These are phyloP conservation scores for Naganishia sp. DNA, from an alignment of 1,284 basidiomycete species.

Conservation along the genomic window DNA sequence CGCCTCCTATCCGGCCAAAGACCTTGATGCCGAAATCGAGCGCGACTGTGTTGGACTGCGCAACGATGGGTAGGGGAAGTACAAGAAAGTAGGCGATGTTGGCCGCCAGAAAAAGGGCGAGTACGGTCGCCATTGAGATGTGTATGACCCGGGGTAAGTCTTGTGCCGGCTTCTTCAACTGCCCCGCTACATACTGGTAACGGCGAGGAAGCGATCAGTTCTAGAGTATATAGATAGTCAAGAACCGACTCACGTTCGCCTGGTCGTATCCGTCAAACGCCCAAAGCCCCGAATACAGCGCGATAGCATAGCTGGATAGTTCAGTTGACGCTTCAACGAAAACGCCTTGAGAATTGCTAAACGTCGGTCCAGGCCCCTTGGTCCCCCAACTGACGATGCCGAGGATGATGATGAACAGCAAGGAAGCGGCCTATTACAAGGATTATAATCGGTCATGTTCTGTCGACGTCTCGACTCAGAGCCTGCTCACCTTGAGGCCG, in stretches of 20 bases:
- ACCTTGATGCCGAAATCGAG: conserved; percentile 88
- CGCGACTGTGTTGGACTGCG: conserved; percentile 77
- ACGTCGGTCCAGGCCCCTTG: conserved; percentile 47
- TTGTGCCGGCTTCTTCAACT: conserved; percentile 78
- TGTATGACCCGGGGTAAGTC: conserved; percentile 90
- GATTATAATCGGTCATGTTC: neutral
- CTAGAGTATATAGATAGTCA: conserved; percentile 38
- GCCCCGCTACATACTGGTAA: conserved; percentile 79
- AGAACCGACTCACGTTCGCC: conserved; percentile 43
- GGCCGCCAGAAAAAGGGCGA: conserved; percentile 74
- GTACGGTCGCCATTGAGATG: conserved; percentile 68
- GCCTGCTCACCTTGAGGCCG: conserved; percentile 67
- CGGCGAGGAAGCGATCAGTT: neutral
- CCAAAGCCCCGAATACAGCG: conserved; percentile 93
- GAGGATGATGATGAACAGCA: conserved; percentile 55
- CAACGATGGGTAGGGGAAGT: conserved; percentile 68
- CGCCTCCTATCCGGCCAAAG: conserved; percentile 81
- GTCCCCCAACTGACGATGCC: conserved; percentile 50
- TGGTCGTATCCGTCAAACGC: conserved; percentile 85
- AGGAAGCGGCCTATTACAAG: conserved; percentile 43
- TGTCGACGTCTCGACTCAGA: too few relatives aligned
- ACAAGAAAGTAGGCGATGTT: conserved; percentile 93
- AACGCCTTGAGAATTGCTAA: conserved; percentile 51
- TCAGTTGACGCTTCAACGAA: conserved; percentile 75
- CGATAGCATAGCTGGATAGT: conserved; percentile 84